Percentiles rank a stretch among this genome's conserved stretches.
phyloP scores from a whole-genome alignment of 331 rosid genomes.

The Acacia pycnantha region DNA sequence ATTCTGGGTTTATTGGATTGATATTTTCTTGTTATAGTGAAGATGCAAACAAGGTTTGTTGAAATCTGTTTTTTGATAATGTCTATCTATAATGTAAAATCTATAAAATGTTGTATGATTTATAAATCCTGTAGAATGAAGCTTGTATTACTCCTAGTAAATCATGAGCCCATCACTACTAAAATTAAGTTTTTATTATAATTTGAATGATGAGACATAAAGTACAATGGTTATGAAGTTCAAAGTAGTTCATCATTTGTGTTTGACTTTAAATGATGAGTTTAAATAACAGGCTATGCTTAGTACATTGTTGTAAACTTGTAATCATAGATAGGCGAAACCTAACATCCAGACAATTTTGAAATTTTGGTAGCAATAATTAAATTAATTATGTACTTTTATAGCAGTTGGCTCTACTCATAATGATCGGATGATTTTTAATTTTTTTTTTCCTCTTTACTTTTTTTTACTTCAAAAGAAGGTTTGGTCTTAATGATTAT shows the following conservation, averaged over 20 bases:
- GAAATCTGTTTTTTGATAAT: too few relatives aligned
- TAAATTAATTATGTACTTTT: slow-evolving; percentile 21
- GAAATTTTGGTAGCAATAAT: slow-evolving; percentile 35
- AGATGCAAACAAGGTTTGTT: slow-evolving; percentile 83
- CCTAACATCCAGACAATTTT: slow-evolving; percentile 27
- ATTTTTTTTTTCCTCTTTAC: background rate
- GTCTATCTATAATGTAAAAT: background rate
- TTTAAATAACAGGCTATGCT: slow-evolving; percentile 22
- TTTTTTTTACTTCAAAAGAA: slow-evolving; percentile 13
- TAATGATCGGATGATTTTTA: background rate
- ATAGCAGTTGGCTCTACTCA: slow-evolving; percentile 20
- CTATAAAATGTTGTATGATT: background rate
- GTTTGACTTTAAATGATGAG: slow-evolving; percentile 41
- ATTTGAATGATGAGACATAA: background rate
- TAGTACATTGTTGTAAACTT: slow-evolving; percentile 20
- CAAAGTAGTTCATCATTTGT: slow-evolving; percentile 7
- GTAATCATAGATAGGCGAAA: slow-evolving; percentile 20
- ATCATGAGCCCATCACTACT: background rate
- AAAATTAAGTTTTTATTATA: background rate
- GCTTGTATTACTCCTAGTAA: too few relatives aligned
- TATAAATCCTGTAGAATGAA: background rate
- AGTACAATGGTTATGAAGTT: slow-evolving; percentile 13
- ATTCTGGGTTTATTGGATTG: slow-evolving; percentile 94
- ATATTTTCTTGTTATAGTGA: slow-evolving; percentile 95
- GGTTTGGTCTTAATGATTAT: background rate